Evolutionary conservation across 2,329 filamentous ascomycete genomes (phyloP).

Genomic region (Epicoccum sorghinum): DNA sequence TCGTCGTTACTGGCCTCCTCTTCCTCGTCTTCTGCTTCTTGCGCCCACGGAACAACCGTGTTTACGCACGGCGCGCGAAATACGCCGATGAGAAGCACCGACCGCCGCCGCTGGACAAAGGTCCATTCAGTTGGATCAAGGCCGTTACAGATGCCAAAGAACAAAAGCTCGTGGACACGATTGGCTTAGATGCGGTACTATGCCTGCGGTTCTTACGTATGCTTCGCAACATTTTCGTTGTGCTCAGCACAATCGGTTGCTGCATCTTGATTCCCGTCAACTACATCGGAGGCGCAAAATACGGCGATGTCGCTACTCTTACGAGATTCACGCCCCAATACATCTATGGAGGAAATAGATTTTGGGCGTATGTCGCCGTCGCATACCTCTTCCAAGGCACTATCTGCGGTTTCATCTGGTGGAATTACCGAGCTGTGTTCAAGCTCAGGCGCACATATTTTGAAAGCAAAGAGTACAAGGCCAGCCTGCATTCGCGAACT

Average conservation of each 20-base stretch:
- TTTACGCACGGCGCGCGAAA: slow-evolving; percentile 93
- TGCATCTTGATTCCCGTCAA: slow-evolving; percentile 83
- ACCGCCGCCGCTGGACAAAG: slow-evolving; percentile 81
- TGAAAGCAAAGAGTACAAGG: slow-evolving; percentile 83
- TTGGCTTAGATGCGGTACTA: slow-evolving; percentile 88
- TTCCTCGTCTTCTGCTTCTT: slow-evolving; percentile 85
- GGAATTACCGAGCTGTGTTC: slow-evolving; percentile 79
- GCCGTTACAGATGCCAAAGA: slow-evolving; percentile 80
- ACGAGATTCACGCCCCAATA: slow-evolving; percentile 65
- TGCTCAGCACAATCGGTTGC: slow-evolving; percentile 75
- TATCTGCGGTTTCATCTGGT: slow-evolving; percentile 82
- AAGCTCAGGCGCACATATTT: slow-evolving; percentile 78
- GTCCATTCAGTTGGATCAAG: slow-evolving; percentile 83
- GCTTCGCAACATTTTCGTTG: slow-evolving; percentile 86
- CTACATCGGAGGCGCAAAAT: slow-evolving; percentile 52
- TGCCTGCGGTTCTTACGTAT: slow-evolving; percentile 88
- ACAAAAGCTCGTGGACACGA: slow-evolving; percentile 74
- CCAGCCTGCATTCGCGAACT: slow-evolving; percentile 76
- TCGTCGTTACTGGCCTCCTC: slow-evolving; percentile 75
- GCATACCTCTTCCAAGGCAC: slow-evolving; percentile 72
- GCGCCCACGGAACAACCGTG: slow-evolving; percentile 85
- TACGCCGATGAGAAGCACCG: slow-evolving; percentile 90
- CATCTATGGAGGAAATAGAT: slow-evolving; percentile 54
- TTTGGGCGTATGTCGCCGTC: slow-evolving; percentile 65
- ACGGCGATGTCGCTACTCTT: slow-evolving; percentile 37